Evolutionary conservation across 2,329 filamentous ascomycete genomes (phyloP).

Genomic region (Metarhizium rileyi): DNA sequence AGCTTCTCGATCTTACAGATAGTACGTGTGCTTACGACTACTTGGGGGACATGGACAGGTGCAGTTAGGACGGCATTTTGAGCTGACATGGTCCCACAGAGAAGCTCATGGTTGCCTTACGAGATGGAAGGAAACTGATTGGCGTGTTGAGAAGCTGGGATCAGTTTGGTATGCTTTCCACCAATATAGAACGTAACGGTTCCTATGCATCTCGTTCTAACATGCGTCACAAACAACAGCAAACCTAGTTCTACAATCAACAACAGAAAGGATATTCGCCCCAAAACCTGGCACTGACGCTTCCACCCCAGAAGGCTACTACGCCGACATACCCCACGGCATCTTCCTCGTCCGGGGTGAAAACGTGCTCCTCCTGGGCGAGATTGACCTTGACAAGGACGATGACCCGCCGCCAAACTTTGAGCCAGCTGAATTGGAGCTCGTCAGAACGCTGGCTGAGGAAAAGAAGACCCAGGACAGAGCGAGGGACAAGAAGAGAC

Average conservation of each 20-base stretch:
- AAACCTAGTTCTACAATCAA: constrained; percentile 90
- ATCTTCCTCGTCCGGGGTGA: constrained; percentile 90
- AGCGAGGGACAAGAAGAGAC: constrained; percentile 59
- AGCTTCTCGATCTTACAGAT: constrained; percentile 91
- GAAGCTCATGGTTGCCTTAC: constrained; percentile 84
- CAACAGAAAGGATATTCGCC: constrained; percentile 78
- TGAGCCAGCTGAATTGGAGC: constrained; percentile 51
- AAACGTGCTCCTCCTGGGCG: constrained; percentile 90
- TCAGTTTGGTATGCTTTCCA: constrained; percentile 63
- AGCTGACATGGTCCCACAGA: constrained; percentile 45
- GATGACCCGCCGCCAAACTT: constrained; percentile 75
- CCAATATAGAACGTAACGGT: not conserved
- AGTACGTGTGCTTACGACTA: constrained; percentile 49
- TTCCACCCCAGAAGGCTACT: constrained; percentile 41
- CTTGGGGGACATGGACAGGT: not conserved
- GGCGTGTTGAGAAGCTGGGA: constrained; percentile 94
- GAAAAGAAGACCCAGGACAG: constrained; percentile 61
- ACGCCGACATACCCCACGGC: constrained; percentile 76
- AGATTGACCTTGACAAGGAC: constrained; percentile 94
- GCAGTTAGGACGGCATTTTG: not conserved
- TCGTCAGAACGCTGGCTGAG: constrained; percentile 65
- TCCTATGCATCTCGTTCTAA: not conserved
- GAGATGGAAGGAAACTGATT: constrained; percentile 88
- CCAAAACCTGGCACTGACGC: constrained; percentile 31
- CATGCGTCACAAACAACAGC: constrained; percentile 38